These are phyloP conservation scores for Ceratobasidium sp. DNA, from an alignment of 1,284 basidiomycete species.

Conservation along the genomic window DNA sequence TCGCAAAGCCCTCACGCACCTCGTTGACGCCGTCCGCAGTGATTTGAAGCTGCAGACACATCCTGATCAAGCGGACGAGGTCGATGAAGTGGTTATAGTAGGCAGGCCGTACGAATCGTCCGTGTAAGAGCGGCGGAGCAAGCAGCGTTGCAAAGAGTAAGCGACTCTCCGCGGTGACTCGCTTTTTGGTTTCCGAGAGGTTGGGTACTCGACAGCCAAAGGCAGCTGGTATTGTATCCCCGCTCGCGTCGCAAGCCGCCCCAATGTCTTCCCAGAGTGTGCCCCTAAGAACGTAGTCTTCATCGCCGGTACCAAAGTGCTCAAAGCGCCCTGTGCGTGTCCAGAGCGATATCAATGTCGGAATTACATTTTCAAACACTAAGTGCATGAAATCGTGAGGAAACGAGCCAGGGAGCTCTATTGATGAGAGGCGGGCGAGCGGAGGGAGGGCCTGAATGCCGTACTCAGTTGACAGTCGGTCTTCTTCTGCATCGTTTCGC, in stretches of 20 bases:
- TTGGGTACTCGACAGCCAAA: constrained; percentile 53
- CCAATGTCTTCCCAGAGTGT: constrained; percentile 55
- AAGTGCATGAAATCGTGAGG: no score
- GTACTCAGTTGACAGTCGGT: not conserved
- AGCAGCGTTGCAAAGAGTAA: constrained; percentile 47
- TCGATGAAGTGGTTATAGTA: constrained; percentile 53
- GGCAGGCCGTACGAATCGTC: not conserved
- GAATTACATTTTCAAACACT: no score
- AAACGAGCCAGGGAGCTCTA: no score
- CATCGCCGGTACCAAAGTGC: constrained; percentile 1
- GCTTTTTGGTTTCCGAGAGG: constrained; percentile 46
- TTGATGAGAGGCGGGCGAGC: constrained; percentile 18
- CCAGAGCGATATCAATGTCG: no score
- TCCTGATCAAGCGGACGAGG: constrained; percentile 51
- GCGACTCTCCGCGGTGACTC: constrained; percentile 48
- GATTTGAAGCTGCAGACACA: constrained; percentile 54
- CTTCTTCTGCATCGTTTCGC: not conserved
- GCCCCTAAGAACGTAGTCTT: constrained; percentile 50
- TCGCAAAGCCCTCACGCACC: constrained; percentile 1
- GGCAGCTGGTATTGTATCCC: constrained; percentile 50
- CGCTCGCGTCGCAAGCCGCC: constrained; percentile 46
- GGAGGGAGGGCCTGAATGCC: constrained; percentile 35
- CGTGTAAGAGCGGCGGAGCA: constrained; percentile 18
- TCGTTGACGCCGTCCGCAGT: not conserved
- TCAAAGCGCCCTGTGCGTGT: no score